These are phyloP conservation scores for Mrakia blollopis DNA, from an alignment of 768 basidiomycete genomes.

Conservation along the genomic window DNA sequence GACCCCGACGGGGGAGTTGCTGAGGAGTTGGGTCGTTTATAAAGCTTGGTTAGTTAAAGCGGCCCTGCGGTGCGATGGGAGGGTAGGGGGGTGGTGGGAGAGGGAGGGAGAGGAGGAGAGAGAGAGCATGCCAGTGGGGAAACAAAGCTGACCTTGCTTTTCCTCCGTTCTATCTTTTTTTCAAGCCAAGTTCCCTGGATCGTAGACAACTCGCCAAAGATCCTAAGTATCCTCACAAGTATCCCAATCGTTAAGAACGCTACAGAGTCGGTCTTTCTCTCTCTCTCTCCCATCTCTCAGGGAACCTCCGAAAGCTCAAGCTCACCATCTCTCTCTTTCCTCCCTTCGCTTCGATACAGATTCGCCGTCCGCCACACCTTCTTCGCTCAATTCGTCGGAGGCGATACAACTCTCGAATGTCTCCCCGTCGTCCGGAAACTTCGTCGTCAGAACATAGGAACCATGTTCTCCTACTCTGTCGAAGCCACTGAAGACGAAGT, in stretches of 20 bases:
- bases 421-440: slow-evolving; percentile 61
- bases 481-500: slow-evolving; percentile 66
- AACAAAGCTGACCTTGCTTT: slow-evolving; percentile 11
- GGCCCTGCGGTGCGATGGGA: too few species aligned
- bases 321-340: background rate
- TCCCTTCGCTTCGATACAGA: background rate
- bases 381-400: slow-evolving; percentile 73
- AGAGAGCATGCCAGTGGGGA: background rate
- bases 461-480: slow-evolving; percentile 75
- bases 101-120: background rate
- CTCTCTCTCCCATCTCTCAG: background rate
- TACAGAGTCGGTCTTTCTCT: slow-evolving; percentile 25
- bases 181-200: slow-evolving; percentile 28
- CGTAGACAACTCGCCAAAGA: slow-evolving; percentile 30
- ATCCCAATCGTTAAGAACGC: slow-evolving; percentile 16
- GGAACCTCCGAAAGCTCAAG: background rate
- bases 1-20: slow-evolving; percentile 5
- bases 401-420: slow-evolving; percentile 67
- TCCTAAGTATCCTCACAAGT: slow-evolving; percentile 7
- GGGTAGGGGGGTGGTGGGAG: too few species aligned
- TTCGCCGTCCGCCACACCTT: slow-evolving; percentile 32
- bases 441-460: slow-evolving; percentile 64
- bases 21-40: slow-evolving; percentile 26
- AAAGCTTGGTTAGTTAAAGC: slow-evolving; percentile 17
- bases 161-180: background rate